These are phyloP conservation scores for Mortierella alpina DNA, from an alignment of 192 early-diverging fungal genomes.

Conservation along the genomic window DNA sequence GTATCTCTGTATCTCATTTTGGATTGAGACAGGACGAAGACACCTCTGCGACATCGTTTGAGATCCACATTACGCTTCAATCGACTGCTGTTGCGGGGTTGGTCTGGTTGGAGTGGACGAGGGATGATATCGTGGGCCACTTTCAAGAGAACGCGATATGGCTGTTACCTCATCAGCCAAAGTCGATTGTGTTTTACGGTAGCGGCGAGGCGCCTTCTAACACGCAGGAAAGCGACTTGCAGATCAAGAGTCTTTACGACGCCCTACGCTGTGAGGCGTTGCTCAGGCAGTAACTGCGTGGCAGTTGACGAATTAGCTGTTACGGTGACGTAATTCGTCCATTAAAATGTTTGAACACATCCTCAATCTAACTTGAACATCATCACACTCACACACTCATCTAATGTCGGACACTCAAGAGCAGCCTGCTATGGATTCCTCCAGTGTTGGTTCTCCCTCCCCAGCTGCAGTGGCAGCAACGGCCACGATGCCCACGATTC, in stretches of 20 bases:
- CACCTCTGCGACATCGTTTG: neutral
- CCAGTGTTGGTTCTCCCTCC: neutral
- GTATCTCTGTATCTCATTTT: neutral
- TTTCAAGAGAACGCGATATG: constrained; percentile 41
- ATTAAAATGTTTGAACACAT: too few species aligned
- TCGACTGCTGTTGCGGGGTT: constrained; percentile 14
- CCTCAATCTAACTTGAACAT: too few species aligned
- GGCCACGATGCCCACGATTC: constrained; percentile 5
- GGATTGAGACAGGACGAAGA: neutral
- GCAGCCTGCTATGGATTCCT: neutral
- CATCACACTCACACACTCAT: neutral
- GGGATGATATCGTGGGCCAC: constrained; percentile 13
- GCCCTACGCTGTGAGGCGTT: neutral
- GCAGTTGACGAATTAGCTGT: too few species aligned
- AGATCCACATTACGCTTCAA: constrained; percentile 9
- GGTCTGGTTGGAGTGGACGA: constrained; percentile 30
- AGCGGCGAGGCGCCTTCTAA: neutral
- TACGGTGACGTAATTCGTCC: constrained; percentile 10
- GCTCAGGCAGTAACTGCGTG: too few species aligned
- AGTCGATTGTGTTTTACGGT: constrained; percentile 6
- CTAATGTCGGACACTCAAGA: constrained; percentile 11
- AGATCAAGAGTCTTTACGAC: constrained; percentile 13
- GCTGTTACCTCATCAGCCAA: constrained; percentile 12
- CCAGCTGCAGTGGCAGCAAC: neutral
- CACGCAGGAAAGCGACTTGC: neutral